These are phyloP conservation scores for Podospora australis DNA, from an alignment of 495 filamentous ascomycete species.

Conservation along the genomic window DNA sequence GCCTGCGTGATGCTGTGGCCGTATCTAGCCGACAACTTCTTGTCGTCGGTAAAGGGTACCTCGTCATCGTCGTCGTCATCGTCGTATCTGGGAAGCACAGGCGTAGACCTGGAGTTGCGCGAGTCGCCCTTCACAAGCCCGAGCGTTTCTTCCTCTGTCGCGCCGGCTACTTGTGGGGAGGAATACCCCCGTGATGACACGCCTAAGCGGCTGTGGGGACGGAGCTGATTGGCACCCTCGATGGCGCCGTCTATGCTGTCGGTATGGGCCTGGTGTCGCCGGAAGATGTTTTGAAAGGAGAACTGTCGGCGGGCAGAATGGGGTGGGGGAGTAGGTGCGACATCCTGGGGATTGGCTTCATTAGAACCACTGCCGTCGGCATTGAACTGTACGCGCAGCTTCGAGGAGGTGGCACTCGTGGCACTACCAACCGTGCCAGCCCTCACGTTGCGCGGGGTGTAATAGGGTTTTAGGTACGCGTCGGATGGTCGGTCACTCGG, in stretches of 20 bases:
- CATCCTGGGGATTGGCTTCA: constrained; percentile 19
- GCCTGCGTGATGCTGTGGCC: constrained; percentile 34
- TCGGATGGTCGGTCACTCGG: constrained; percentile 26
- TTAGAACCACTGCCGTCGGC: constrained; percentile 19
- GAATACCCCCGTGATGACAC: constrained; percentile 44
- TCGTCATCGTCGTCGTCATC: constrained; percentile 27
- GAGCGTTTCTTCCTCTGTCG: constrained; percentile 82
- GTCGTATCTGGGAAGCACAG: constrained; percentile 29
- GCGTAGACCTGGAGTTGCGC: constrained; percentile 39
- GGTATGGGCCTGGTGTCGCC: constrained; percentile 36
- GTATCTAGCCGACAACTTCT: constrained; percentile 32
- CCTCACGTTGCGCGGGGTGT: constrained; percentile 32
- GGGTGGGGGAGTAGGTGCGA: constrained; percentile 44
- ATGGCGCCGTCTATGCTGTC: constrained; percentile 26
- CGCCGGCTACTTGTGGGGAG: constrained; percentile 41
- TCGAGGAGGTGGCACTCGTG: constrained; percentile 30
- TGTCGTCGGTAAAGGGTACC: constrained; percentile 14
- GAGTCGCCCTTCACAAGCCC: constrained; percentile 79
- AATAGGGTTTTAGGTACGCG: constrained; percentile 1
- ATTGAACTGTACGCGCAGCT: constrained; percentile 35
- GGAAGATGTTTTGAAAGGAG: constrained; percentile 81
- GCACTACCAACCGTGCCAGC: constrained; percentile 24
- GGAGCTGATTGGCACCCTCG: constrained; percentile 10
- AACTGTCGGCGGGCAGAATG: constrained; percentile 70
- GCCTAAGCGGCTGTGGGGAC: constrained; percentile 32